Base-by-base conservation (phyloP, 371 early-diverging fungal genomes). In the Dinochytrium kinnereticum region DNA sequence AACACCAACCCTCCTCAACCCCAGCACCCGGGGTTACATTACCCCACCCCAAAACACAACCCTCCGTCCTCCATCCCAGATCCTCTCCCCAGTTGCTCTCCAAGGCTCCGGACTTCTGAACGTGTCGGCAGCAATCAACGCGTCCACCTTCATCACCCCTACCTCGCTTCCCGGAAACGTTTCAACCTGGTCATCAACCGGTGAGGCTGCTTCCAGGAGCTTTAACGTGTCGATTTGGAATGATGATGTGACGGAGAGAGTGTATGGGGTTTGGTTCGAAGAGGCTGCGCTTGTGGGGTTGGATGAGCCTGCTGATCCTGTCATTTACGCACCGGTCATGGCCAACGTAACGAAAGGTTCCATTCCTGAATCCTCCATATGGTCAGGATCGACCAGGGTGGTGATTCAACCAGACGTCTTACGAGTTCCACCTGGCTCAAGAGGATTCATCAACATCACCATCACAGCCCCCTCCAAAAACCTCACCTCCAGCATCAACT, bases 51-150 rank as follows among this genome's bases (percentile, higher is more conserved):
- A 44, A 10, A 44, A 10, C 49, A 44, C 55, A 53, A 53, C 55
- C 26, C 26, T 24, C 24, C n/a, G 55, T n/a, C 13, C n/a, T 26
- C 19, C 10, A 17, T 31, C 40, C 19, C 15, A 21, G 1, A 57
- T 51, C 19, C 53, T 44, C 30, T 68, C 68, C 17, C 38, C 89
- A 0, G 84, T 86, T 5, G 87, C 87, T 64, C 84, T 82, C 64
- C 91, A 93, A 75, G 95, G 95, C 1, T 80, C 88, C 33, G 95
- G 95, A 24, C 77, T 93, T 19, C 82, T 95, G 59, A 86, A 94
- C 80, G 80, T 88, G 24, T 81, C 84, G 66, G 78, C 84, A 40
- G 89, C 93, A 0, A 71, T 94, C 65, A 70, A 39, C 13, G 71
- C n/a, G n/a, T 53, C 55, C 7, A 53, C 55, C n/a, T 26, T 53